Conservation (phyloP, 2,329 filamentous ascomycete species). For the Fusarium agapanthi region DNA sequence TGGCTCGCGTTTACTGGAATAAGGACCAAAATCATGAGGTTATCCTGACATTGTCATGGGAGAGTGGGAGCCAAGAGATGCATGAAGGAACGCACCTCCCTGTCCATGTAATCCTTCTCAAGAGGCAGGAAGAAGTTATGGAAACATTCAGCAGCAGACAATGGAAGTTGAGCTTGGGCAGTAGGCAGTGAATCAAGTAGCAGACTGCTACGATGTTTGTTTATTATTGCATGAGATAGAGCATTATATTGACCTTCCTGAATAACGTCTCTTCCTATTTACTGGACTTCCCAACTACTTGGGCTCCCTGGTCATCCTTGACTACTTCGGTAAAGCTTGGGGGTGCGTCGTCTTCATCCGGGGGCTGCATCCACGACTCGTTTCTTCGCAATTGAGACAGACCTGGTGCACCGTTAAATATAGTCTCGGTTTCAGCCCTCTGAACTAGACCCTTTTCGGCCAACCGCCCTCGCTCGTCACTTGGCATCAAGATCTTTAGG, state of each 20-base stretch:
- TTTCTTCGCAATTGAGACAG: background rate
- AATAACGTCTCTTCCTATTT: accelerated
- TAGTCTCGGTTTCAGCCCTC: background rate
- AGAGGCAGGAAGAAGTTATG: background rate
- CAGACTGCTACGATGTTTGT: too few relatives aligned
- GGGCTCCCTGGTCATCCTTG: background rate
- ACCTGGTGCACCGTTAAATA: background rate
- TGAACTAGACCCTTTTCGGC: too few relatives aligned
- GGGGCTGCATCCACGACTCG: slow-evolving; percentile 16
- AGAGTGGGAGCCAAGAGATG: background rate
- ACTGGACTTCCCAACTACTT: background rate
- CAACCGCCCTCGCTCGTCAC: background rate
- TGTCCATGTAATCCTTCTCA: background rate
- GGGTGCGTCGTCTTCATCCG: background rate
- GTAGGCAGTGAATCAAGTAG: background rate
- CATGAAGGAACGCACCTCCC: background rate
- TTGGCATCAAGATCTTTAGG: slow-evolving; percentile 11
- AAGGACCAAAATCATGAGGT: background rate
- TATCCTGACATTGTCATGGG: background rate
- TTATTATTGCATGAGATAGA: too few relatives aligned
- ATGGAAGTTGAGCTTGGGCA: background rate
- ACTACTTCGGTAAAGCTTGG: slow-evolving; percentile 10
- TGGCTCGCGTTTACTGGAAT: background rate
- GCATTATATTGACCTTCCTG: too few relatives aligned
- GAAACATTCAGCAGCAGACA: background rate